A percentile compares a stretch with the other conserved stretches of the same genome.
These are phyloP conservation scores for Fraxinus greggii DNA, from an alignment of 305 asterid species.

Conservation along the genomic window DNA sequence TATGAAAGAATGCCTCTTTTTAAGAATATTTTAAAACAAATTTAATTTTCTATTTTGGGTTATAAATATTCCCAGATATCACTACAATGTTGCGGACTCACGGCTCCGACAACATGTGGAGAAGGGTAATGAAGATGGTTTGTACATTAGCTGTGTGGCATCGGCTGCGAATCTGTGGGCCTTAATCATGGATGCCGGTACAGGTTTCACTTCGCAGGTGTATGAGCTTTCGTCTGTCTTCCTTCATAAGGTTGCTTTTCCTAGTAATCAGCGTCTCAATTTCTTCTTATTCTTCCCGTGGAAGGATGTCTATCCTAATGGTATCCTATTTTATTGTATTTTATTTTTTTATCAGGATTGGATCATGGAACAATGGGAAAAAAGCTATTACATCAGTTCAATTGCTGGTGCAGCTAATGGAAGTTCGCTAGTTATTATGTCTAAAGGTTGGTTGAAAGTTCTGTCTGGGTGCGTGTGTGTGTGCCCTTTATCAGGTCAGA, in stretches of 20 bases:
- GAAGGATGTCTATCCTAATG: conserved; percentile 3
- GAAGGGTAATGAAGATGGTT: conserved; percentile 96
- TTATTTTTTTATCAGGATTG: conserved; percentile 60
- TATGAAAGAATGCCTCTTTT: background rate
- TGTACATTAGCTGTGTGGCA: conserved; percentile 94
- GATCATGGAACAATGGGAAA: conserved; percentile 99
- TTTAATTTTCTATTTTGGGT: background rate
- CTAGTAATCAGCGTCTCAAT: conserved; percentile 5
- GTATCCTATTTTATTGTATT: background rate
- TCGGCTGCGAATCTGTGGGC: conserved; percentile 97
- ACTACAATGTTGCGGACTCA: conserved; percentile 92
- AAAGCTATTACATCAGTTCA: conserved; percentile 90
- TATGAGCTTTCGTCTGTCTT: conserved; percentile 90
- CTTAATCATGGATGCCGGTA: conserved; percentile 98
- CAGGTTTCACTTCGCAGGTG: conserved; percentile 86
- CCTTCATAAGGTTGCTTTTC: conserved; percentile 78
- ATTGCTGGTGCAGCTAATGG: conserved; percentile 98
- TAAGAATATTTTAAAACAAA: background rate
- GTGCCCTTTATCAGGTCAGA: background rate
- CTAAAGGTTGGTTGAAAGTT: conserved; percentile 64
- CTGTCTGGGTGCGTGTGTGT: background rate
- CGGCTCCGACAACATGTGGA: conserved; percentile 94
- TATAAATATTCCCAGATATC: conserved; percentile 60
- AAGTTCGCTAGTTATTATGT: conserved; percentile 93
- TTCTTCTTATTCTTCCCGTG: conserved; percentile 7